phyloP scores from a whole-genome alignment of 306 rosid genomes.

The Castanospermum australe region DNA sequence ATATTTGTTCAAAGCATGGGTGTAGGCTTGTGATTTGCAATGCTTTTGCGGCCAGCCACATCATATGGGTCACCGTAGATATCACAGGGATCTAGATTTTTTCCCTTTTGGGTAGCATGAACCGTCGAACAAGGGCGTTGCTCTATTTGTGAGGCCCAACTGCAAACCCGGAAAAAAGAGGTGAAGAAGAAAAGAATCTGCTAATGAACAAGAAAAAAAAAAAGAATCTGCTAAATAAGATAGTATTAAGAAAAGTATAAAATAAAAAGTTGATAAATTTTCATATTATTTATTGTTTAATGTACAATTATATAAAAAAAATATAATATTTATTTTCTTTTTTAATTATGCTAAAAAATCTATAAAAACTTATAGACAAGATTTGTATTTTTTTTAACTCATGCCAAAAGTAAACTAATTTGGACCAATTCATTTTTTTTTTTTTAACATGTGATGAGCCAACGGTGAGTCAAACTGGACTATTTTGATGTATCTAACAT shows the following conservation, averaged over 20 bases:
- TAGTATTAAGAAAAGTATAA: too few relatives aligned
- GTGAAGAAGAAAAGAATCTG: background rate
- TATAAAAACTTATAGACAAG: too few relatives aligned
- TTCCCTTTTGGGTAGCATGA: background rate
- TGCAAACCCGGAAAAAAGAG: background rate
- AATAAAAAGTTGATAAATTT: background rate
- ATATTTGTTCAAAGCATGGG: background rate
- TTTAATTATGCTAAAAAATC: too few relatives aligned
- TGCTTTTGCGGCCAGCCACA: conserved; percentile 1
- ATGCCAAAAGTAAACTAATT: too few relatives aligned
- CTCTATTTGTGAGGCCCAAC: background rate
- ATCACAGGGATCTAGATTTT: conserved; percentile 5
- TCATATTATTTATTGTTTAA: too few relatives aligned
- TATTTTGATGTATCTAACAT: too few relatives aligned
- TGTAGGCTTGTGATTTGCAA: background rate
- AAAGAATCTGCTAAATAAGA: background rate
- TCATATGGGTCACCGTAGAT: background rate
- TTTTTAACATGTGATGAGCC: too few relatives aligned
- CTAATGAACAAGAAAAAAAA: background rate
- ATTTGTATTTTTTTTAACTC: too few relatives aligned
- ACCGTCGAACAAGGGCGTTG: background rate
- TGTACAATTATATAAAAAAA: too few relatives aligned
- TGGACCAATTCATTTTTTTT: too few relatives aligned
- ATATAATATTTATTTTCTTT: too few relatives aligned
- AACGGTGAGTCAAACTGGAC: too few relatives aligned